Evolutionary conservation across 768 basidiomycete genomes (phyloP), one percentile per base, ranked within the genome.

Genomic region (Russula brevipes): DNA sequence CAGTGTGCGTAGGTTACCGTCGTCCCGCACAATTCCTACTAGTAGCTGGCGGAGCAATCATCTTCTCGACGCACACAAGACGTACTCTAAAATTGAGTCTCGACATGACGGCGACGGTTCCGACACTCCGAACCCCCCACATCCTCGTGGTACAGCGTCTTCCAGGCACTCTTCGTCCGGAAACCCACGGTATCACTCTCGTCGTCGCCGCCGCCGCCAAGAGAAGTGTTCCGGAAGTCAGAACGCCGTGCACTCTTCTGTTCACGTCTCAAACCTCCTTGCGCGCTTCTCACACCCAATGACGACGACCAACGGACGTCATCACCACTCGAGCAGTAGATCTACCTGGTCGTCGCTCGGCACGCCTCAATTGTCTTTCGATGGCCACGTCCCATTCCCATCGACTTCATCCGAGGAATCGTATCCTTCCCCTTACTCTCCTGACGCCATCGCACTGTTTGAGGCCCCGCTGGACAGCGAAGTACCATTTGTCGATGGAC

Each of bases 341-440:
- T 41, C 47, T 24, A 36, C 47, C 33, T 19, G 47, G 19, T 31
- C 47, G 17, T 59, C 63, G 30, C 17, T 49, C 36, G 49, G 16
- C 54, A 50, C 33, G 5, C 14, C 17, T 9, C 57, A 30, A 12
- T 38, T 54, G n/a, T 45, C 31, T 12, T 17, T 10, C 8, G 33
- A 33, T 33, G 24, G 31, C 16, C 33, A 31, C 30, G 6, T 50
- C 12, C 58, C 57, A 36, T 59, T 54, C 17, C 63, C 63, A 1
- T 45, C 47, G 12, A 59, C 41, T 4, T 42, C 41, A 14, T 55
- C 58, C 5, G 63, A 60, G 24, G 63, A 64, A 33, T 60, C 63
- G 5, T 60, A 60, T 50, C 63, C 63, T 10, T 64, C 63, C 14
- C 58, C 58, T 19, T 50, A 45, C 54, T 64, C 63, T 4, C 24